Base-by-base conservation (phyloP, 2,329 filamentous ascomycete species). In the Botrytis porri region DNA sequence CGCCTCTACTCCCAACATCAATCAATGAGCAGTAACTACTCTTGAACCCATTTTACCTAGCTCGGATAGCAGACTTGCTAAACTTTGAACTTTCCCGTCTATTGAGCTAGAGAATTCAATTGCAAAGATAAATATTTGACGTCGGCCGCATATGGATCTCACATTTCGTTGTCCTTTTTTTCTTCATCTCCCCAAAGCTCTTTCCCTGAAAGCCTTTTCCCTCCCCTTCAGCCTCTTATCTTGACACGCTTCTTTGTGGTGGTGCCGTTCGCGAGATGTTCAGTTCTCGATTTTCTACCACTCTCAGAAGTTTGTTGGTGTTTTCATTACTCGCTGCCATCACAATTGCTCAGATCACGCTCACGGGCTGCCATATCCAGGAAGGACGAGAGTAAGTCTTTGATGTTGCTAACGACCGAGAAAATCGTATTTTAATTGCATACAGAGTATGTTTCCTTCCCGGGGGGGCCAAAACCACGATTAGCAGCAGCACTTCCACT, bases 351-450 rank as follows among this genome's bases (percentile, higher is more conserved):
- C 60, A 62, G 35, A 62, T 62, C 35, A 62, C 35, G 35, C 60
- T 62, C 60, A 62, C 60, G 0, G 60, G 60, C 35, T 62, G 60
- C 60, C 60, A 39, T 22, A n/a, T 62, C 35, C 35, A 62, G 35
- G 60, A 62, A 14, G 60, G 60, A 62, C 60, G 18, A 62, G 60
- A 62, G 60, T 62, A 16, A 62, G 60, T 62, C 60, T 62, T 39
- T 39, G 22, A 7, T 39, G 14, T 62, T 18, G 7, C 14, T 25
- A 62, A 22, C 39, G 35, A 61, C 16, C n/a, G 12, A 8, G 8
- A 62, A 25, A 1, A 39, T 6, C n/a, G 25, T 39, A 39, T 39
- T 14, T 37, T 62, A 62, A 62, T 62, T 39, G 35, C 25, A 39
- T 62, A 4, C 25, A 62, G 60, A 62, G 12, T 62, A 39, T 62